Conservation (phyloP, 164 flowering plant species). For the Warburgia ugandensis region DNA sequence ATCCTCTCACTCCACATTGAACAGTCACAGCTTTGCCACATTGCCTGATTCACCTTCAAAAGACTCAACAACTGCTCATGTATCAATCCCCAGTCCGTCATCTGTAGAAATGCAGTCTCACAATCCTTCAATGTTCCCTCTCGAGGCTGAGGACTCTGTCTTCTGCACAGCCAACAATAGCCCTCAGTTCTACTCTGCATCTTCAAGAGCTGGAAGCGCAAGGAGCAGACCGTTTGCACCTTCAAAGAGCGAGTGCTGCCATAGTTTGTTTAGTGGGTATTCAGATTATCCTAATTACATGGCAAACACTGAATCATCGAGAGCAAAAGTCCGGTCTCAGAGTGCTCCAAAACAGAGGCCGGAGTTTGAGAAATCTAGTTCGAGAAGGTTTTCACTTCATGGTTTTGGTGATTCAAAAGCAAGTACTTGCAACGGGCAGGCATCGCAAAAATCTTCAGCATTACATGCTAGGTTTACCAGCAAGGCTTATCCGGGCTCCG, state of each 20-base stretch:
- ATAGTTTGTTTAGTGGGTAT: conserved; percentile 37
- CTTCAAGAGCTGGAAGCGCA: conserved; percentile 36
- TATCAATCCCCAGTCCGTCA: conserved; percentile 29
- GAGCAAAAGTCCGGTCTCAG: conserved; percentile 71
- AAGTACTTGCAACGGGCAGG: not conserved
- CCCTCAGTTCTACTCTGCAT: conserved; percentile 43
- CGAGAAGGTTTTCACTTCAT: conserved; percentile 25
- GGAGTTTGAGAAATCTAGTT: conserved; percentile 38
- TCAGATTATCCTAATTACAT: conserved; percentile 66
- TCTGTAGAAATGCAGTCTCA: conserved; percentile 34
- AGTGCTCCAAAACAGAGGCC: conserved; percentile 81
- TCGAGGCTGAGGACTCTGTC: conserved; percentile 33
- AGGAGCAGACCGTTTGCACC: conserved; percentile 49
- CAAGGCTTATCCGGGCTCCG: conserved; percentile 25
- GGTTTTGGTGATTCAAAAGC: conserved; percentile 3
- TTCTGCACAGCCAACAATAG: conserved; percentile 41
- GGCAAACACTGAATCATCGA: conserved; percentile 76
- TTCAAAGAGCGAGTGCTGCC: conserved; percentile 44
- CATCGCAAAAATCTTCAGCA: conserved; percentile 4
- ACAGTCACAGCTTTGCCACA: conserved; percentile 23
- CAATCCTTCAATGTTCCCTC: conserved; percentile 24
- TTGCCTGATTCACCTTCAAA: conserved; percentile 40
- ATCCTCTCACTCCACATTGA: conserved; percentile 19
- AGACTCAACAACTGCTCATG: conserved; percentile 29
- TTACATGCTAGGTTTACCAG: conserved; percentile 5